Base-by-base conservation (phyloP, 352 stramenopile genomes). In the Aphanomyces invadans region DNA sequence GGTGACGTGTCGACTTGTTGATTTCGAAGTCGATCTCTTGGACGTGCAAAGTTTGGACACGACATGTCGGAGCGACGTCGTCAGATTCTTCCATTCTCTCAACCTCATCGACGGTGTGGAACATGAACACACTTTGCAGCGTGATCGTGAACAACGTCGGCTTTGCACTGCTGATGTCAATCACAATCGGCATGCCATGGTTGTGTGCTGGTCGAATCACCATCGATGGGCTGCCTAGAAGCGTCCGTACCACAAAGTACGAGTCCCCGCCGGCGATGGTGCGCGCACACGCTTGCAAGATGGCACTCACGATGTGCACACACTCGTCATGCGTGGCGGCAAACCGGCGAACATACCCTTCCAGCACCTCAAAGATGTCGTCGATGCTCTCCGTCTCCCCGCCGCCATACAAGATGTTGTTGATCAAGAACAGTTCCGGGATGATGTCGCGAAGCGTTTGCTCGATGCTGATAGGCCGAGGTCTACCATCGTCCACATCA, bases 351-450 rank as follows among this genome's bases (percentile, higher is more conserved):
- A 91, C 84, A 54, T 83, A 80, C 17, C 69, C 73, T 49, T 91
- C 83, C 0, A 91, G 73, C 11, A 89, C 83, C 59, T 91, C 79
- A 25, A 91, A 91, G 44, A 91, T 91, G 70, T 91, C 79, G 42
- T 91, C 83, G 0, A 91, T 74, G 29, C 21, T 55, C 64, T 78
- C 86, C 19, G 81, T 79, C 17, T 87, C 79, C 0, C 79, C 79
- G 26, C 81, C 81, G 23, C 80, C 79, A 48, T 89, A 89, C 1
- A 91, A 68, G 7, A 86, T 83, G 62, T 89, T 83, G 69, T 91
- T 89, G 67, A 91, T 88, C 19, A 89, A 67, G 56, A 89, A 89
- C 4, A 89, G 68, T 60, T 91, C 80, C 0, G 83, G 83, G 0
- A 91, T 70, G 51, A 91, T 91, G 31, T 89, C 83, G 5, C 83